These are phyloP conservation scores for Scheffersomyces coipomensis DNA, from an alignment of 805 yeast species.

Conservation along the genomic window DNA sequence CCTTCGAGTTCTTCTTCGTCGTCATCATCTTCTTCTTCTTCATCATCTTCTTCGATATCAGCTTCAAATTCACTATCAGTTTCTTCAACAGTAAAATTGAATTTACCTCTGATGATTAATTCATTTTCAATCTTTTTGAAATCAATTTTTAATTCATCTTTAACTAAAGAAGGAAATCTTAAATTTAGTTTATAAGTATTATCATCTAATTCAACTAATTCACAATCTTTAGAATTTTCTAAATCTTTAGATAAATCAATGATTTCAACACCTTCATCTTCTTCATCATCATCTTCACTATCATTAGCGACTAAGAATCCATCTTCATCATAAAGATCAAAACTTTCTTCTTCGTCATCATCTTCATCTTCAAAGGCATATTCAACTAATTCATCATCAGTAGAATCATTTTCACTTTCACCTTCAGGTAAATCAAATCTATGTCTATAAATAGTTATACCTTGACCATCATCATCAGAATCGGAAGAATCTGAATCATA, in stretches of 20 bases:
- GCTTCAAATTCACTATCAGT: constrained; percentile 14
- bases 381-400: constrained; percentile 33
- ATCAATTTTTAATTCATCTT: constrained; percentile 39
- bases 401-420: constrained; percentile 29
- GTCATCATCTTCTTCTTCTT: constrained; percentile 12
- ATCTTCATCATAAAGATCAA: constrained; percentile 11
- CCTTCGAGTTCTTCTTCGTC: constrained; percentile 10
- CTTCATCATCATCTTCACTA: constrained; percentile 32
- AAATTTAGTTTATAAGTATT: constrained; percentile 37
- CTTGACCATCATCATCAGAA: constrained; percentile 36
- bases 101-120: constrained; percentile 39
- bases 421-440: constrained; percentile 38
- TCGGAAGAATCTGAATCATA: constrained; percentile 19
- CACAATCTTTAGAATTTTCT: constrained; percentile 43
- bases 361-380: constrained; percentile 17
- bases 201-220: constrained; percentile 36
- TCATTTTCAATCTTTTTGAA: constrained; percentile 41
- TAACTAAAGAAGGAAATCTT: constrained; percentile 40
- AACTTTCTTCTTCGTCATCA: constrained; percentile 12
- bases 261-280: constrained; percentile 29
- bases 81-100: constrained; percentile 26
- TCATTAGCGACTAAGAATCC: constrained; percentile 27
- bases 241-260: constrained; percentile 43
- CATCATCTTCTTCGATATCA: constrained; percentile 16
- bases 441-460: constrained; percentile 42